phyloP scores from a whole-genome alignment of 768 basidiomycete genomes.

The Xerocomellus dryophilus region DNA sequence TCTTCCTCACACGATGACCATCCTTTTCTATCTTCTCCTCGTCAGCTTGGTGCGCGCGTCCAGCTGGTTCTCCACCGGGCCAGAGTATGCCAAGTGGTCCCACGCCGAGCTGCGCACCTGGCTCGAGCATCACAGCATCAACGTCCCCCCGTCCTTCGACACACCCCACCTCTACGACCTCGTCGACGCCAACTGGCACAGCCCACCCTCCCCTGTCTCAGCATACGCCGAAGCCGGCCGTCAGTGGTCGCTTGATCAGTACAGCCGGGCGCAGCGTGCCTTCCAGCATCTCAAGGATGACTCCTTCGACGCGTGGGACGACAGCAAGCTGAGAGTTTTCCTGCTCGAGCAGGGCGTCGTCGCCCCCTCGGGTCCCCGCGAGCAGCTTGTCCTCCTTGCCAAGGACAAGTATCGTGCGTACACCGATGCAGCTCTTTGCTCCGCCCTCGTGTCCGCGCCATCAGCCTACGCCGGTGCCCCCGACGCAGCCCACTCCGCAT shows the following conservation, averaged over 20 bases:
- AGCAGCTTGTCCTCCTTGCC: conserved; percentile 76
- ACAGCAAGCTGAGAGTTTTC: conserved; percentile 76
- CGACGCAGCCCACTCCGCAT: conserved; percentile 35
- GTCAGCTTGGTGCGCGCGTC: conserved; percentile 43
- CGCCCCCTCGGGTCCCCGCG: conserved; percentile 71
- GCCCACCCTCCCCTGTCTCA: conserved; percentile 29
- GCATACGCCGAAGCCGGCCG: conserved; percentile 30
- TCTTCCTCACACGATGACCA: conserved; percentile 8
- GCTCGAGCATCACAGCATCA: conserved; percentile 65
- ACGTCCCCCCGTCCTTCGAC: conserved; percentile 46
- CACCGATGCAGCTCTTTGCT: conserved; percentile 53
- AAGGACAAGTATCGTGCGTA: conserved; percentile 66
- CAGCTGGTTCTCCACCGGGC: conserved; percentile 46
- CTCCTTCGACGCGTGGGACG: conserved; percentile 80
- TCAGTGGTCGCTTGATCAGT: conserved; percentile 63
- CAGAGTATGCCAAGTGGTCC: conserved; percentile 56
- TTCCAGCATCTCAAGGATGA: conserved; percentile 59
- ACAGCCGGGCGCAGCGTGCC: conserved; percentile 56
- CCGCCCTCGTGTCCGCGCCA: conserved; percentile 45
- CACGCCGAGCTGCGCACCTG: conserved; percentile 59
- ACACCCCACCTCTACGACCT: conserved; percentile 41
- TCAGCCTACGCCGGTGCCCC: conserved; percentile 50
- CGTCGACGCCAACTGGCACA: conserved; percentile 62
- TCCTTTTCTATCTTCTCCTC: conserved; percentile 29
- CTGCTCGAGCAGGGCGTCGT: conserved; percentile 86